phyloP scores from a whole-genome alignment of 2,329 filamentous ascomycete species.

The Apiospora rasikravindrae region DNA sequence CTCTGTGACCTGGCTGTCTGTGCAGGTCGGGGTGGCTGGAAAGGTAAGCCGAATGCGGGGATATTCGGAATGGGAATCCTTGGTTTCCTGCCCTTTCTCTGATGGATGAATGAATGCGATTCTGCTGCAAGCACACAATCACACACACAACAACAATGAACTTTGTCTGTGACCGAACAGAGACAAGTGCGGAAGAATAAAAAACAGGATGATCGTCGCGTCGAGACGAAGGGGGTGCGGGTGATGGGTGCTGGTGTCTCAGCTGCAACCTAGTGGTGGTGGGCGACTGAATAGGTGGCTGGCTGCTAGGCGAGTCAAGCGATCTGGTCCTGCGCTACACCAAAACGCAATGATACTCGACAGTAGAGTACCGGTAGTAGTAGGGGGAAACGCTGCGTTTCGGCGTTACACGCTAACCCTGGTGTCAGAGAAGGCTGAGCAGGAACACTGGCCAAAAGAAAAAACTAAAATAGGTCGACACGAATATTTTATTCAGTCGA shows the following conservation, averaged over 20 bases:
- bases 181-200: not conserved
- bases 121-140: not conserved
- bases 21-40: conserved; percentile 8
- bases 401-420: not conserved
- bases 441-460: not conserved
- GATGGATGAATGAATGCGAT: not conserved
- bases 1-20: not conserved
- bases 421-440: conserved; percentile 13
- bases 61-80: conserved; percentile 15
- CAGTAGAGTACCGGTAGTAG: too few relatives aligned
- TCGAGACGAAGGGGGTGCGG: conserved; percentile 17
- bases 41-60: conserved; percentile 10
- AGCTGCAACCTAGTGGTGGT: conserved; percentile 13
- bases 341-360: too few relatives aligned
- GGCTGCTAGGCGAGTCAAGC: not conserved
- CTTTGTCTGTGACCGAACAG: not conserved
- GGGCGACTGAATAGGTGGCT: conserved; percentile 12
- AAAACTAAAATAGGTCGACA: not conserved
- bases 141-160: not conserved
- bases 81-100: not conserved
- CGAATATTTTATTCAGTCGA: not conserved
- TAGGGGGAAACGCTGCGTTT: conserved; percentile 13
- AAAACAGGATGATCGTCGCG: not conserved
- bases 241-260: conserved; percentile 13
- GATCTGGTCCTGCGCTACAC: conserved; percentile 13